Conservation (phyloP, 495 filamentous ascomycete genomes). For the Penicilliopsis zonata region DNA sequence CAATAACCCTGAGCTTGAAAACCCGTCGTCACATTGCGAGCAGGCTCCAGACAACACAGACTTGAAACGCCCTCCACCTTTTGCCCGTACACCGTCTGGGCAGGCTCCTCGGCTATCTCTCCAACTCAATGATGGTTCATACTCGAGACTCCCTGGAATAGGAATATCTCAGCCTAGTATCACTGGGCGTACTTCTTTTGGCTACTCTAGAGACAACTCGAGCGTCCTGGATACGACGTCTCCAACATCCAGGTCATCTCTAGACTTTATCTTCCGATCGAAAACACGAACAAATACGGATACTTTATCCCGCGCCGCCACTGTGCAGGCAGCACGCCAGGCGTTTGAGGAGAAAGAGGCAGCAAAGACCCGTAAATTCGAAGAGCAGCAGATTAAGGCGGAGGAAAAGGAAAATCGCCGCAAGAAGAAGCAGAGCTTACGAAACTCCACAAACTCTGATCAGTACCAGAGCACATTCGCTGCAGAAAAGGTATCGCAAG, state of each 20-base stretch:
- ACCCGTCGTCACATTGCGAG: slow-evolving; percentile 12
- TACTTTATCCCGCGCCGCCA: slow-evolving; percentile 38
- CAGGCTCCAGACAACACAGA: slow-evolving; percentile 11
- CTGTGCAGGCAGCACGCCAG: slow-evolving; percentile 40
- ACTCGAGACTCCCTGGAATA: slow-evolving; percentile 30
- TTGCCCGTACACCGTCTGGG: slow-evolving; percentile 15
- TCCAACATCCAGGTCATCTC: slow-evolving; percentile 39
- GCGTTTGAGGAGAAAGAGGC: slow-evolving; percentile 48
- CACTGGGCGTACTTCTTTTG: slow-evolving; percentile 36
- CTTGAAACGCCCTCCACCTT: slow-evolving; percentile 16
- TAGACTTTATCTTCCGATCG: slow-evolving; percentile 44
- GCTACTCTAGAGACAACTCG: slow-evolving; percentile 32
- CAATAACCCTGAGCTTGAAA: slow-evolving; percentile 27
- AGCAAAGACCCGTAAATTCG: slow-evolving; percentile 43
- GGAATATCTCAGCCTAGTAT: slow-evolving; percentile 43
- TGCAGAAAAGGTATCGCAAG: slow-evolving; percentile 1
- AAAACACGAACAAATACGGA: slow-evolving; percentile 35
- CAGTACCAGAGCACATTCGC: slow-evolving; percentile 7
- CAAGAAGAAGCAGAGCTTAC: slow-evolving; percentile 17
- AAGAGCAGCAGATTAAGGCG: slow-evolving; percentile 41
- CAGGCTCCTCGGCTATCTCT: slow-evolving; percentile 27
- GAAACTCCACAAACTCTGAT: slow-evolving; percentile 9
- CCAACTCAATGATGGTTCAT: slow-evolving; percentile 37
- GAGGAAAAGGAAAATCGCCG: slow-evolving; percentile 30
- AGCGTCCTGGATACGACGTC: slow-evolving; percentile 32